Conservation (phyloP, 768 basidiomycete species). For the Multifurca ochricompacta region DNA sequence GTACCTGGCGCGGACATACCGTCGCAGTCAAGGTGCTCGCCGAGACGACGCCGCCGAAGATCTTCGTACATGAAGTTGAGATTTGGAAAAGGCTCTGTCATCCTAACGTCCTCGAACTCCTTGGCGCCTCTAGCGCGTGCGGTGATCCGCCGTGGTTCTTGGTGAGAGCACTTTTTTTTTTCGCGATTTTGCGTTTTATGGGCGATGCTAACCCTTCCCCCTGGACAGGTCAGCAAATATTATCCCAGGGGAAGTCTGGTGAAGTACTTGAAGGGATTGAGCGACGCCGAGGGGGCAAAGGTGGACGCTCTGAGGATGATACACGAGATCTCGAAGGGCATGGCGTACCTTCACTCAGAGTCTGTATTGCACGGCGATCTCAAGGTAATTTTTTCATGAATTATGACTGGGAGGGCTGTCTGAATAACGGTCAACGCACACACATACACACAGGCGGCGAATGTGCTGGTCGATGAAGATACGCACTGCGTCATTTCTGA, state of each 20-base stretch:
- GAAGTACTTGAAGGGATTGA: slow-evolving; percentile 40
- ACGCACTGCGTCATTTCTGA: slow-evolving; percentile 68
- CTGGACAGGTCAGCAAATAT: slow-evolving; percentile 59
- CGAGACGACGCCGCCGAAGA: slow-evolving; percentile 46
- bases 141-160: slow-evolving; percentile 72
- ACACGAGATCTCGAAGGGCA: slow-evolving; percentile 69
- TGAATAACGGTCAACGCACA: too few relatives aligned
- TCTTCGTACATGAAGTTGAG: slow-evolving; percentile 63
- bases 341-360: slow-evolving; percentile 68
- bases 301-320: slow-evolving; percentile 52
- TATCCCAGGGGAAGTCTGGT: slow-evolving; percentile 57
- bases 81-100: slow-evolving; percentile 68
- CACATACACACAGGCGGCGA: slow-evolving; percentile 44
- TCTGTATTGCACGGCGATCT: slow-evolving; percentile 75
- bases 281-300: slow-evolving; percentile 25
- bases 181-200: slow-evolving; percentile 7
- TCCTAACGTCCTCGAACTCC: slow-evolving; percentile 62
- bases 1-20: slow-evolving; percentile 55
- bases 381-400: slow-evolving; percentile 41
- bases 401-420: background rate
- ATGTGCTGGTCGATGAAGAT: slow-evolving; percentile 66
- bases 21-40: slow-evolving; percentile 73
- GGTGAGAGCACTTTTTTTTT: slow-evolving; percentile 8
- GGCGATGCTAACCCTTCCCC: background rate
- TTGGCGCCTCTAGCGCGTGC: slow-evolving; percentile 67